Evolutionary conservation across 1,284 basidiomycete species (phyloP).

Genomic region (Cystobasidium pallidum): DNA sequence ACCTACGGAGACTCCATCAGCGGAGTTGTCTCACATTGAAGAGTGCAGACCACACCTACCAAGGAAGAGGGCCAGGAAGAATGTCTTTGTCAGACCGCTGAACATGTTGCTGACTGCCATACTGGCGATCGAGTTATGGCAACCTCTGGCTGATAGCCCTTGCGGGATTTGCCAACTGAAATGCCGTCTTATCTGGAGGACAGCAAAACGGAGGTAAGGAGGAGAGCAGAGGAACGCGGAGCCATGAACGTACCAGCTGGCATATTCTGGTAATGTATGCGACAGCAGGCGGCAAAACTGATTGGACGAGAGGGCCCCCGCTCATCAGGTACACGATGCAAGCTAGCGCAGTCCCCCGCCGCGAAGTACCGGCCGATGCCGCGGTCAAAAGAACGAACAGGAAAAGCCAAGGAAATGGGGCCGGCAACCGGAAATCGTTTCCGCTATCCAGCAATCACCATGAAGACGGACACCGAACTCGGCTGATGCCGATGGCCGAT

Average conservation of each 20-base stretch:
- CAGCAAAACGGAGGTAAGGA: too few species aligned
- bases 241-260: background rate
- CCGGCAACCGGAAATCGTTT: background rate
- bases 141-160: too few species aligned
- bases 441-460: background rate
- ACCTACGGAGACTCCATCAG: background rate
- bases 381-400: background rate
- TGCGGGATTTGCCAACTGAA: background rate
- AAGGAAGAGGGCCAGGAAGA: constrained; percentile 32
- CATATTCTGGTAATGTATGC: background rate
- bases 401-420: too few species aligned
- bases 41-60: background rate
- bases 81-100: constrained; percentile 30
- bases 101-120: constrained; percentile 12
- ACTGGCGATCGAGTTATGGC: background rate
- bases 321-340: too few species aligned
- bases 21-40: background rate
- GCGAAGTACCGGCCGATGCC: too few species aligned
- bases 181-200: background rate
- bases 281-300: constrained; percentile 3
- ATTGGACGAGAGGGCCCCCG: background rate
- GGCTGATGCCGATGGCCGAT: too few species aligned
- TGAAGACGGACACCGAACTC: too few species aligned
- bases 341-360: background rate
- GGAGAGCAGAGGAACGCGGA: background rate